These are phyloP conservation scores for Penicillium psychrofluorescens DNA, from an alignment of 495 filamentous ascomycete genomes.

Conservation along the genomic window DNA sequence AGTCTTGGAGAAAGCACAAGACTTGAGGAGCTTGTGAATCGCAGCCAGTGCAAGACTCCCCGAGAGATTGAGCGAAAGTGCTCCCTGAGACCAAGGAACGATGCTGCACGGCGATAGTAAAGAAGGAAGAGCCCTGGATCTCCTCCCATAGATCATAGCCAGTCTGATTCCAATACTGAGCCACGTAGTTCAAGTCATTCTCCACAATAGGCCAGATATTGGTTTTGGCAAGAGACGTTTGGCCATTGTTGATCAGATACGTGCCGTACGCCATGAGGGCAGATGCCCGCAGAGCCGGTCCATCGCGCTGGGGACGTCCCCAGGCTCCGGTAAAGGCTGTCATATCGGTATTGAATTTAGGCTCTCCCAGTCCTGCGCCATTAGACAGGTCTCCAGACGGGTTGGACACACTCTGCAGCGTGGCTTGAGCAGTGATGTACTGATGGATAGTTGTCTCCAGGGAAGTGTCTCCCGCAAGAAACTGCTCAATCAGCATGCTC, in stretches of 20 bases:
- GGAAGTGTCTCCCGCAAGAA: conserved; percentile 45
- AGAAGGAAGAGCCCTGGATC: conserved; percentile 56
- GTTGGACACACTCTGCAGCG: conserved; percentile 53
- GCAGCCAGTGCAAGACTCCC: conserved; percentile 42
- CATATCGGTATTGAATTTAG: conserved; percentile 48
- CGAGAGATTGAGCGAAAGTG: conserved; percentile 39
- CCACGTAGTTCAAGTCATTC: conserved; percentile 63
- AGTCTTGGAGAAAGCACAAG: conserved; percentile 53
- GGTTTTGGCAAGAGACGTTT: conserved; percentile 18
- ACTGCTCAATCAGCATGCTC: conserved; percentile 52
- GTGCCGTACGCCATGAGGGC: conserved; percentile 43
- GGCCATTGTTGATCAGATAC: conserved; percentile 29
- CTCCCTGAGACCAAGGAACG: conserved; percentile 54
- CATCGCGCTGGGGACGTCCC: conserved; percentile 68
- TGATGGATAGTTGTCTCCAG: conserved; percentile 46
- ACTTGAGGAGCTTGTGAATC: conserved; percentile 48
- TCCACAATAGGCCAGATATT: conserved; percentile 54
- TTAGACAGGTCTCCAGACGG: conserved; percentile 49
- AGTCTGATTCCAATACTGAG: conserved; percentile 64
- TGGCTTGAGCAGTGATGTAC: conserved; percentile 51
- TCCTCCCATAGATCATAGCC: conserved; percentile 71
- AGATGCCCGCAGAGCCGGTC: conserved; percentile 61
- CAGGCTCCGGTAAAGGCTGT: conserved; percentile 54
- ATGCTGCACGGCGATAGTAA: conserved; percentile 39
- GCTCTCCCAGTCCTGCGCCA: conserved; percentile 32